Evolutionary conservation across 805 yeast genomes (phyloP).

Genomic region (Ogataea methanolica): DNA sequence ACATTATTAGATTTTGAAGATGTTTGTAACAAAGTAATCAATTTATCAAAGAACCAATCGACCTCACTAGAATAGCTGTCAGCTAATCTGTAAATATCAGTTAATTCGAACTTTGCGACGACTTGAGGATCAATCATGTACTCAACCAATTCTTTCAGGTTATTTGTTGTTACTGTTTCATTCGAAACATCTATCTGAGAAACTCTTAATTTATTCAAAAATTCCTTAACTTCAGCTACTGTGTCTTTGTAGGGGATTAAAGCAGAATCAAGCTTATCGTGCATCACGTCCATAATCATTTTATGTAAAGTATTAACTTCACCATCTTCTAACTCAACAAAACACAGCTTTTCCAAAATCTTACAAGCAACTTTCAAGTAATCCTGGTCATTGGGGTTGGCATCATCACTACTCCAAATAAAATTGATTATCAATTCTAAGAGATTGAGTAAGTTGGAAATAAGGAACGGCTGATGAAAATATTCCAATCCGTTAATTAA

Average conservation of each 20-base stretch:
- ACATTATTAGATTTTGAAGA: background rate
- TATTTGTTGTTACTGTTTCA: background rate
- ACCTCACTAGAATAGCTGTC: constrained; percentile 10
- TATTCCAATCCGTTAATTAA: constrained; percentile 81
- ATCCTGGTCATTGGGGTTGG: constrained; percentile 4
- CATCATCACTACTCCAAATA: constrained; percentile 13
- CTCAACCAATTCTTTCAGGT: constrained; percentile 5
- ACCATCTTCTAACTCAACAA: constrained; percentile 13
- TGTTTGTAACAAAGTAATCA: constrained; percentile 10
- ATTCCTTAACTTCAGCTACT: constrained; percentile 4
- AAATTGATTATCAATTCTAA: constrained; percentile 15
- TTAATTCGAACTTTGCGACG: constrained; percentile 19
- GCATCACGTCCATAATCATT: constrained; percentile 13
- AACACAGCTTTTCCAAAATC: constrained; percentile 18
- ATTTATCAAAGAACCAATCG: constrained; percentile 21
- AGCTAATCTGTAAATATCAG: constrained; percentile 11
- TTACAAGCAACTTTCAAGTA: constrained; percentile 4
- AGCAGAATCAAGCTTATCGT: constrained; percentile 8
- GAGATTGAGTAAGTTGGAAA: constrained; percentile 51
- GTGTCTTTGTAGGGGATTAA: constrained; percentile 3
- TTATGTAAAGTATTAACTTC: constrained; percentile 17
- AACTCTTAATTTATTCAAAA: constrained; percentile 8
- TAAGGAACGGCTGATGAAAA: constrained; percentile 73
- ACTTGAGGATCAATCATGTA: constrained; percentile 9
- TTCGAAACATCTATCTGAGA: constrained; percentile 1